Evolutionary conservation across 495 filamentous ascomycete genomes (phyloP), one percentile per base, ranked within the genome.

Genomic region (Talaromyces adpressus): DNA sequence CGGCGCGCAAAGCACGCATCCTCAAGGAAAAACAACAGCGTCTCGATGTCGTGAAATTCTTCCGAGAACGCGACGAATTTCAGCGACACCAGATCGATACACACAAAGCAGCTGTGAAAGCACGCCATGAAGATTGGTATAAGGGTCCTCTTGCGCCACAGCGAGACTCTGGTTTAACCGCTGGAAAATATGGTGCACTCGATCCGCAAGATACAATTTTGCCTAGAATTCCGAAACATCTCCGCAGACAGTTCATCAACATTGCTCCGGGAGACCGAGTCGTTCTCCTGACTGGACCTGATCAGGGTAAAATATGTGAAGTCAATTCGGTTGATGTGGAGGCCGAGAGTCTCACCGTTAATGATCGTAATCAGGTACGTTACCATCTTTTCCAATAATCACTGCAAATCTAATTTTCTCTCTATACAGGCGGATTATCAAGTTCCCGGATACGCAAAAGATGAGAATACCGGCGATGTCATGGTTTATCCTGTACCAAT

Each of bases 271-370:
- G 84, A 8, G 93, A 97, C 69, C 81, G 93, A 61, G 90, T 96
- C 32, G 90, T 91, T 39, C 71, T 96, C 34, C 75, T 89, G 53
- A 85, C 87, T 57, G 92, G 93, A 22, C 78, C 78, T 63, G 89
- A 93, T 65, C 88, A 87, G 77, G 91, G 91, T 63, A 88, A 87
- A 74, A 96, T 98, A 76, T 88, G 87, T 29, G 76, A 75, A 32
- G 84, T 97, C 30, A 69, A 61, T 54, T 66, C 72, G n/a, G 79
- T 96, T 39, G 77, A 88, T 63, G 70, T 69, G 20, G 75, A 81
- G 2, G 80, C 67, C 45, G 85, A 87, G 67, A 81, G 79, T 52
- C 77, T 93, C 32, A 71, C 70, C 2, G 75, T 97, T 27, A 79
- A 84, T 65, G 85, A 85, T 36, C 52, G 90, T 62, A 90, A 90